Base-by-base conservation (phyloP, 148 eudicot genomes). In the Camellia japonica region DNA sequence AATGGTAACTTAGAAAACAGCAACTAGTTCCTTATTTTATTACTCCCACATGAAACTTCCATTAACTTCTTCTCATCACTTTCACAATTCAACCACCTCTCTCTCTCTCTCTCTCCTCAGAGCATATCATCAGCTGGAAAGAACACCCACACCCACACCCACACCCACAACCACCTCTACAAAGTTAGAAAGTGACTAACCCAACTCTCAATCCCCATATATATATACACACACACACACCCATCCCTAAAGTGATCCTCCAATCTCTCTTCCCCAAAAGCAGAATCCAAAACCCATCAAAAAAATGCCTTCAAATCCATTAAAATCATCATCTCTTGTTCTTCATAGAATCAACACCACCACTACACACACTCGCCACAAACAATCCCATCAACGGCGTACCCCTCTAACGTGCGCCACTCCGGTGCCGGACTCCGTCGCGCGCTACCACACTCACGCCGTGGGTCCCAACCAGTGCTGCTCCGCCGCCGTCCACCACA, bases 401-500 rank as follows among this genome's bases (percentile, higher is more conserved):
- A 47, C 9, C 52, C 60, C 61, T 58, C 73, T 73, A 0, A 30
- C 82, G 10, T 71, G 71, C 82, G 20, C 80, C 68, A 42, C 68
- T 1, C 80, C 70, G 1, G 82, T 89, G 71, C 91, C 93, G 2
- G 92, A 91, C 78, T 80, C 86, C 74, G 88, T 88, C 54, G 87
- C 88, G 2, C 60, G 64, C 23, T 78, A 87, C 93, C 95, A 90
- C 86, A 65, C 89, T 14, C 90, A 87, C 87, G 64, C 81, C 18
- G 87, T 90, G 13, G 78, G 78, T 63, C 86, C 87, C 46, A 52
- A 84, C 85, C 95, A 91, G 82, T 84, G 88, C 81, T 90, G 89
- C 85, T 91, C 95, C 72, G 87, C 89, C 84, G 91, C 90, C 8
- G 77, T 85, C 71, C 90, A 91, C 18, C 81, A 87, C 23, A 91